Conservation (phyloP, 1,139 yeast genomes). For the Saccharomyces hybrid region DNA sequence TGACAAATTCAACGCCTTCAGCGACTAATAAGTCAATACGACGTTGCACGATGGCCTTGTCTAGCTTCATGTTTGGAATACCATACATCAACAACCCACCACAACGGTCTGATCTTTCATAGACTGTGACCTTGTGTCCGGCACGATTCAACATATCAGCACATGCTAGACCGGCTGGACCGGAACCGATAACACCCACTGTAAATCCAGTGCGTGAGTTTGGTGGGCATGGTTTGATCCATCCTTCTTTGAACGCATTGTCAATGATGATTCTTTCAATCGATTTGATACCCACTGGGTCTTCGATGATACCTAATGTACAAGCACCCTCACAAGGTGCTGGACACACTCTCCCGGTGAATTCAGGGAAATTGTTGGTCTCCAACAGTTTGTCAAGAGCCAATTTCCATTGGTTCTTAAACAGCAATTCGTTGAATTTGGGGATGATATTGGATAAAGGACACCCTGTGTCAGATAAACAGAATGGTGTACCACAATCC, state of each 20-base stretch:
- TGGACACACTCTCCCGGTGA: constrained; percentile 96
- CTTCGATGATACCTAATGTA: constrained; percentile 87
- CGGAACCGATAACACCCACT: constrained; percentile 88
- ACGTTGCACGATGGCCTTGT: constrained; percentile 84
- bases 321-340: constrained; percentile 99
- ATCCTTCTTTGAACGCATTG: constrained; percentile 91
- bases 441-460: constrained; percentile 97
- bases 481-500: constrained; percentile 99
- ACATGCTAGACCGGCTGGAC: constrained; percentile 93
- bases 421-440: constrained; percentile 94
- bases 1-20: constrained; percentile 77
- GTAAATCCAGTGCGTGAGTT: constrained; percentile 69
- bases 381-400: constrained; percentile 86
- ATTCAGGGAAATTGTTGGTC: constrained; percentile 98
- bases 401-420: constrained; percentile 90
- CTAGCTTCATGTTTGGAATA: constrained; percentile 98
- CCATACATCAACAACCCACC: constrained; percentile 99
- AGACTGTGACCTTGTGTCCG: constrained; percentile 85
- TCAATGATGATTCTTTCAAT: constrained; percentile 95
- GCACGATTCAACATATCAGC: constrained; percentile 97
- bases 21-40: constrained; percentile 86
- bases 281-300: constrained; percentile 94
- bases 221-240: constrained; percentile 88
- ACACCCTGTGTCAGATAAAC: constrained; percentile 97
- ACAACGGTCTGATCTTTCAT: constrained; percentile 88